Base-by-base conservation (phyloP, 1,284 basidiomycete species). In the Malassezia obtusa region DNA sequence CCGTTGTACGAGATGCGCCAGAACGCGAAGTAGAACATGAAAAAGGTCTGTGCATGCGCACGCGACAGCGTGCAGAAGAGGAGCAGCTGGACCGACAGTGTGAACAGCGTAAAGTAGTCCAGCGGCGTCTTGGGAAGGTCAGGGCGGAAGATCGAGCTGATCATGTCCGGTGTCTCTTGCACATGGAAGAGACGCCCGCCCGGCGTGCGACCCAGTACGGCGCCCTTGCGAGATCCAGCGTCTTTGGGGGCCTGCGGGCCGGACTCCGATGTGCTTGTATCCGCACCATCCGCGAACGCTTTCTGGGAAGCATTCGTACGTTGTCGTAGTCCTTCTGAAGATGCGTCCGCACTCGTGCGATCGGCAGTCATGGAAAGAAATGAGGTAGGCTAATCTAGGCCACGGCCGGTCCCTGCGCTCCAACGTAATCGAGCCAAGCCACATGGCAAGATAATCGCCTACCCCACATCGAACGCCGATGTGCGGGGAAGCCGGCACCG, bases 1-100 rank as follows among this genome's bases (percentile, higher is more conserved):
- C 81, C 84, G 74, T 98, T 89, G 75, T 98, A 98, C 10, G 87
- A 84, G 8, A 82, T 80, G 11, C 92, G 80, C 90, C 91, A 98
- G 74, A 96, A 89, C 12, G 83, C 82, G 74, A 98, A 96, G 76
- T 88, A 89, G 58, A 84, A 53, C 28, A 89, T 76, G 77, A 91
- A 92, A 74, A 92, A 84, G 40, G 57, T 26, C 41, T 63, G 63
- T 4, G 65, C 56, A 3, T 52, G 32, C 1, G 79, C 55, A 48
- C 79, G 80, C 0, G 83, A 78, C 1, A 79, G 53, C 9, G 79
- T 51, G 62, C 80, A 80, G 76, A 86, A 95, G n/a, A 91, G 72
- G 21, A 84, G 60, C 50, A 92, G 78, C 74, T 96, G 92, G 0
- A 84, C 65, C 1, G 81, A 82, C 28, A 98, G 81, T 4, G 89